Base-by-base conservation (phyloP, 78 protist genomes). In the Parvularia atlantis region DNA sequence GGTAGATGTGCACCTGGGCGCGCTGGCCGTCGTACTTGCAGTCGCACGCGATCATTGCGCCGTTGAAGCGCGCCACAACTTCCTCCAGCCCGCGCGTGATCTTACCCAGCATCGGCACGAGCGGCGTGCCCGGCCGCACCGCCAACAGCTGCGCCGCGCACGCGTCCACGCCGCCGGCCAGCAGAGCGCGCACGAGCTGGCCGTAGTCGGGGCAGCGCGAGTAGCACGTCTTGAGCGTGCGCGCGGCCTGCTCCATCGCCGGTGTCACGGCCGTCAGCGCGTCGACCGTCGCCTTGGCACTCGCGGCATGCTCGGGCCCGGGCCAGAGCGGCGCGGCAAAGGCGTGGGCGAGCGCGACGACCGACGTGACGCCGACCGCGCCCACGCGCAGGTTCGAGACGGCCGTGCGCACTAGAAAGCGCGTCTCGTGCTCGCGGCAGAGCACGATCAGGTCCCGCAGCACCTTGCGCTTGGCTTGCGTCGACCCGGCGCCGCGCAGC, bases 21-120 rank as follows among this genome's bases (percentile, higher is more conserved):
- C 97, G 66, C 81, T 93, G 93, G 26, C 99, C 99, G 52, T 97
- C 99, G 66, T 97, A 97, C 80, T 97, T 97, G 83, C 73, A 95
- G 53, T 97, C 99, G 73, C 97, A 88, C 2, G 95, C 89, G 81
- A 92, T 94, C 16, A 31, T 67, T 59, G 52, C 22, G 36, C 63
- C 91, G 17, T 37, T 62, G 75, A 91, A 87, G 9, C 93, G 70
- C 35, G 87, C 88, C 65, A 92, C 68, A 0, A 91, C 85, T 44
- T 83, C 91, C 1, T 37, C 37, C 33, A 93, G 62, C 26, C 91
- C 92, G 39, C 56, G 44, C 50, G 95, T 78, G 13, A 97, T 92
- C 24, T 93, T 78, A n/a, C 98, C 99, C 9, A 94, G 82, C 99
- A 95, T 95, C 44, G 98, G 97, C 64, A 86, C 67, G 35, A 93